A percentile compares a stretch with the other conserved stretches of the same genome.
phyloP scores from a whole-genome alignment of 352 stramenopile genomes.

The Thalassiosira oceanica region DNA sequence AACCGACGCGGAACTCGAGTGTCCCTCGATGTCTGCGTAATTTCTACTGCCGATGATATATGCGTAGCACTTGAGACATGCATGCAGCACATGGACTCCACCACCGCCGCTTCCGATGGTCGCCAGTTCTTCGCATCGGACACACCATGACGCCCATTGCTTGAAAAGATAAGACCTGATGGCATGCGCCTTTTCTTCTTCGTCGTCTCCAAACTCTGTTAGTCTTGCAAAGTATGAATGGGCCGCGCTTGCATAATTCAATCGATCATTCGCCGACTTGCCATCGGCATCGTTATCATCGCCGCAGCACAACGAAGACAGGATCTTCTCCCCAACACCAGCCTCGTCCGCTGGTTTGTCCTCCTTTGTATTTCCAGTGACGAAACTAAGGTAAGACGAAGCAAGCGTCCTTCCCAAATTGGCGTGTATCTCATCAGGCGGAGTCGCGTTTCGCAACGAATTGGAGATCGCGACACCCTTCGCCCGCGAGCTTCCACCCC shows the following conservation, averaged over 20 bases:
- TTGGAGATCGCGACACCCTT: conserved; percentile 5
- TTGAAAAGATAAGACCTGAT: conserved; percentile 10
- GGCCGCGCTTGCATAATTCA: conserved; percentile 29
- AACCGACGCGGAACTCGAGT: not conserved
- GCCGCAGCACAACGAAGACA: conserved; percentile 24
- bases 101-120: conserved; percentile 7
- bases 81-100: conserved; percentile 24
- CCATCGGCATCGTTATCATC: conserved; percentile 3
- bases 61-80: conserved; percentile 33
- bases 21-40: too few relatives aligned
- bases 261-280: not conserved
- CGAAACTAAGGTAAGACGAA: conserved; percentile 15
- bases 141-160: conserved; percentile 40
- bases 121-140: conserved; percentile 34
- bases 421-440: conserved; percentile 31
- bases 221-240: conserved; percentile 34
- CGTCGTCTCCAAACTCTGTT: conserved; percentile 1
- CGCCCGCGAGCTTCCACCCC: not conserved
- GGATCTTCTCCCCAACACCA: conserved; percentile 14
- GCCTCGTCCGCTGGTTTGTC: conserved; percentile 5
- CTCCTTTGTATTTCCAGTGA: not conserved
- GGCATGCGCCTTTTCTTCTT: not conserved
- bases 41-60: conserved; percentile 3
- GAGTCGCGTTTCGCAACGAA: conserved; percentile 19
- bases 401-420: conserved; percentile 29